Evolutionary conservation across 1,284 basidiomycete genomes (phyloP).

Genomic region (Chalciporus sp.): DNA sequence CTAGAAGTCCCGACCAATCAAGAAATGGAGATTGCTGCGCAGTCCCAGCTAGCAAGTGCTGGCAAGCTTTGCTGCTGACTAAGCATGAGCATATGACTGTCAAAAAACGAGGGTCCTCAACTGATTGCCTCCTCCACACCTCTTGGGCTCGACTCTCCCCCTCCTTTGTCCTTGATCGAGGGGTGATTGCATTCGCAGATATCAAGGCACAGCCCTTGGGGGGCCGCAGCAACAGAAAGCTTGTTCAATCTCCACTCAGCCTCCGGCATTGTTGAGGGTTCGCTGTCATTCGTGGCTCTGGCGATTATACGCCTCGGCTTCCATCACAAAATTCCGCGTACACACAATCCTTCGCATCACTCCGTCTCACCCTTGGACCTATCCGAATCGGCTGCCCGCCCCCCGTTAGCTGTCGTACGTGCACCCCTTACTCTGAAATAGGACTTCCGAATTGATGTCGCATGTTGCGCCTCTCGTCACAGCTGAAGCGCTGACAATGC

Average conservation of each 20-base stretch:
- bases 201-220: not conserved
- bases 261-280: not conserved
- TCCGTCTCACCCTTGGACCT: not conserved
- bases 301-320: slow-evolving; percentile 8
- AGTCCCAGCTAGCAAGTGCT: slow-evolving; percentile 22
- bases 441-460: too few species aligned
- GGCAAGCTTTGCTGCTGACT: slow-evolving; percentile 16
- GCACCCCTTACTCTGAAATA: not conserved
- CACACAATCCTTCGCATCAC: not conserved
- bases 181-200: not conserved
- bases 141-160: slow-evolving; percentile 5
- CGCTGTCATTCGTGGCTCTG: not conserved
- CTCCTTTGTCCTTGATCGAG: slow-evolving; percentile 1
- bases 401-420: not conserved
- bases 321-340: slow-evolving; percentile 6
- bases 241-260: not conserved
- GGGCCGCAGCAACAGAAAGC: not conserved
- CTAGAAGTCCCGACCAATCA: slow-evolving; percentile 2
- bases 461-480: not conserved
- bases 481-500: not conserved
- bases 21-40: slow-evolving; percentile 1
- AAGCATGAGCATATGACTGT: slow-evolving; percentile 17
- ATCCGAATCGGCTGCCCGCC: not conserved
- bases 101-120: slow-evolving; percentile 4
- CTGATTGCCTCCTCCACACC: not conserved